phyloP scores from a whole-genome alignment of 805 yeast genomes.

The Pichia sporocuriosa region DNA sequence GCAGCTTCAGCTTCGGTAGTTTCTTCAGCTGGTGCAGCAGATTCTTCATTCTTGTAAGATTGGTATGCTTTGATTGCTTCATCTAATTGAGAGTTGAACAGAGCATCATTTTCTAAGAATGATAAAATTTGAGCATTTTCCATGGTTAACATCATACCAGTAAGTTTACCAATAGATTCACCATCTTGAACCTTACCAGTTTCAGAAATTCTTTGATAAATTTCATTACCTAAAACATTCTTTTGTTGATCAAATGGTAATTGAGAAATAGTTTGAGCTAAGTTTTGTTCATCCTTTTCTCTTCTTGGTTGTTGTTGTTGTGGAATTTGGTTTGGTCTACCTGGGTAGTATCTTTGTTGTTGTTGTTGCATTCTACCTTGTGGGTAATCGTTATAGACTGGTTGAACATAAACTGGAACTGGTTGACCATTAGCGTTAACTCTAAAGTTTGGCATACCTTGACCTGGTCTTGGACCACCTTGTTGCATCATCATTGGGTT shows the following conservation, averaged over 20 bases:
- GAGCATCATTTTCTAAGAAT: conserved; percentile 82
- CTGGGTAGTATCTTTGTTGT: conserved; percentile 40
- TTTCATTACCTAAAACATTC: conserved; percentile 96
- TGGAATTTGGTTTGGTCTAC: conserved; percentile 29
- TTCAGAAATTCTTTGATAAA: conserved; percentile 86
- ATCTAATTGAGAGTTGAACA: conserved; percentile 82
- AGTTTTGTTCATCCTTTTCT: conserved; percentile 30
- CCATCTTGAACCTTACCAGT: conserved; percentile 83
- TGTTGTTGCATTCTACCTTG: conserved; percentile 41
- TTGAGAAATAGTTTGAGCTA: conserved; percentile 56
- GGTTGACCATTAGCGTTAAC: conserved; percentile 84
- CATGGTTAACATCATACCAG: conserved; percentile 97
- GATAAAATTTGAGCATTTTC: conserved; percentile 86
- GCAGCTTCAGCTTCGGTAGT: conserved; percentile 9
- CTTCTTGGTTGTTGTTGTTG: conserved; percentile 21
- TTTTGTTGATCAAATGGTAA: conserved; percentile 88
- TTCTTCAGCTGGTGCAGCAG: conserved; percentile 10
- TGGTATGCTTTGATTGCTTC: conserved; percentile 94
- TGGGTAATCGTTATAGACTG: conserved; percentile 59
- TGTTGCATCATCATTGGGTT: conserved; percentile 68
- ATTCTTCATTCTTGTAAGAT: conserved; percentile 59
- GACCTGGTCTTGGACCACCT: conserved; percentile 59
- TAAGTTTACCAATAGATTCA: conserved; percentile 96
- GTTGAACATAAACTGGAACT: conserved; percentile 76
- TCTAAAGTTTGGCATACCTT: conserved; percentile 46